Evolutionary conservation across 2,329 filamentous ascomycete genomes (phyloP).

Genomic region (Alternaria sp.): DNA sequence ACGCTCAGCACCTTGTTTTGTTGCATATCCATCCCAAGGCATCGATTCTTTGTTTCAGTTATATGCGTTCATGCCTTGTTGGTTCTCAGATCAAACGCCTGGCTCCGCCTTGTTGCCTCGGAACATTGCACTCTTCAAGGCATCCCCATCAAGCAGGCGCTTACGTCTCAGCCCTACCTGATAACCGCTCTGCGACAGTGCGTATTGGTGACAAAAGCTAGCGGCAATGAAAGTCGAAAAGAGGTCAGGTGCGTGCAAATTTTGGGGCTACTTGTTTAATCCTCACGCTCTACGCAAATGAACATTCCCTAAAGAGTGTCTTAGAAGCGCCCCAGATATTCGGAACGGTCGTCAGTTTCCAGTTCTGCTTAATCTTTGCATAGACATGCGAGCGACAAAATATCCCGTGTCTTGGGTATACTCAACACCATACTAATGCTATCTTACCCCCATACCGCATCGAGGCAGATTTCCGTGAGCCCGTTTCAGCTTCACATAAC

Average conservation of each 20-base stretch:
- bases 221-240: background rate
- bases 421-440: background rate
- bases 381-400: background rate
- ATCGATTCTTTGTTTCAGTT: constrained; percentile 1
- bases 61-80: background rate
- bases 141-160: background rate
- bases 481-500: background rate
- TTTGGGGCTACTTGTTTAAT: background rate
- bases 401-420: background rate
- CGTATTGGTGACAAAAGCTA: background rate
- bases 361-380: background rate
- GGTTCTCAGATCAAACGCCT: background rate
- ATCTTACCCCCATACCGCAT: background rate
- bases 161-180: background rate
- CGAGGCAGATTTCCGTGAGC: background rate
- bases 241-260: background rate
- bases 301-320: background rate
- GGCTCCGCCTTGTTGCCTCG: constrained; percentile 1
- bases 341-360: background rate
- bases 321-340: background rate
- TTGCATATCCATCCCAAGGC: background rate
- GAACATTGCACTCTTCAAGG: background rate
- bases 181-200: background rate
- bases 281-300: background rate
- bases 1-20: background rate